Evolutionary conservation across 2,329 filamentous ascomycete species (phyloP).

Genomic region (Ophiocordyceps camponoti-rufipedis): DNA sequence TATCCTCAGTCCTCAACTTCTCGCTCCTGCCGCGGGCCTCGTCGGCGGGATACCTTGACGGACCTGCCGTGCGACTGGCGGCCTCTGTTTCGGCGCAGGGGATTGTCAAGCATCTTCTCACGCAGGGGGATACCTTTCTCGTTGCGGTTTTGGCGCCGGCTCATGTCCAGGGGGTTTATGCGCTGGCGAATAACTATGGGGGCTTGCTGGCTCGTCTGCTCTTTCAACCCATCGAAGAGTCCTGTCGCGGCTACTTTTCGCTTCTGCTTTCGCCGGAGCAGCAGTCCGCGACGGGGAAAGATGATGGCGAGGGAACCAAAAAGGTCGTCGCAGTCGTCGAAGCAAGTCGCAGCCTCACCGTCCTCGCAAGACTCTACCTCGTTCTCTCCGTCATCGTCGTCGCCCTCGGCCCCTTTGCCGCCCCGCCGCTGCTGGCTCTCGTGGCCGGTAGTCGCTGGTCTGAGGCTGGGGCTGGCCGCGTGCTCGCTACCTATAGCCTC

Average conservation of each 20-base stretch:
- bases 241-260: constrained; percentile 76
- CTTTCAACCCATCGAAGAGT: constrained; percentile 92
- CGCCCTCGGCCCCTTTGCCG: constrained; percentile 55
- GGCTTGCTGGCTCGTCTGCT: constrained; percentile 74
- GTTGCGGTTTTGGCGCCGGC: constrained; percentile 62
- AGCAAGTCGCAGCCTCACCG: constrained; percentile 34
- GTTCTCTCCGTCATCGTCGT: constrained; percentile 53
- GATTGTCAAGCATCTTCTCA: constrained; percentile 79
- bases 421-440: constrained; percentile 53
- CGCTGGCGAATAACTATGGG: constrained; percentile 86
- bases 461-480: constrained; percentile 49
- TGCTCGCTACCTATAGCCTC: constrained; percentile 70
- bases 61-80: constrained; percentile 51
- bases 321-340: constrained; percentile 12
- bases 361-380: constrained; percentile 54
- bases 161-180: constrained; percentile 75
- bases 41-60: constrained; percentile 41
- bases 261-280: constrained; percentile 40
- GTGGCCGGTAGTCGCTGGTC: constrained; percentile 67
- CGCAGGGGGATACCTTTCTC: constrained; percentile 83
- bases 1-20: constrained; percentile 43
- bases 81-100: constrained; percentile 78
- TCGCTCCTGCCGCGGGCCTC: constrained; percentile 39
- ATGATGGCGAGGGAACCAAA: neutral
- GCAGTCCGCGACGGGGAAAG: constrained; percentile 3